These are phyloP conservation scores for Candida dubliniensis DNA, from an alignment of 1,139 yeast genomes.

Conservation along the genomic window DNA sequence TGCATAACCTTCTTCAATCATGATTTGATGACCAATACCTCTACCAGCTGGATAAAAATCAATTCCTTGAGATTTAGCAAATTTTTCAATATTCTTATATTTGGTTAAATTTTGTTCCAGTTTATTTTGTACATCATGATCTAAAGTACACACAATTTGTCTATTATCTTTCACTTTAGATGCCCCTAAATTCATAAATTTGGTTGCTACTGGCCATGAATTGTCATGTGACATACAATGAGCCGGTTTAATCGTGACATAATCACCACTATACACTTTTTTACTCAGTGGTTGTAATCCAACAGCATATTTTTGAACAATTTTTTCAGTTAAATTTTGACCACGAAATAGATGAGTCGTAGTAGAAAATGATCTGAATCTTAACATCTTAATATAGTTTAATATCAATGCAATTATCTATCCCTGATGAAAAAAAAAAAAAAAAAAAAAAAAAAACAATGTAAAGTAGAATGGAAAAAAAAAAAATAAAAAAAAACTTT, in stretches of 20 bases:
- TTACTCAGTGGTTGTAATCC: constrained; percentile 59
- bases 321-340: constrained; percentile 91
- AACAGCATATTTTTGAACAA: constrained; percentile 90
- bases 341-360: constrained; percentile 32
- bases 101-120: constrained; percentile 83
- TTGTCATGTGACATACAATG: constrained; percentile 99
- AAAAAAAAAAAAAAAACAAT: not conserved
- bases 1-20: constrained; percentile 99
- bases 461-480: too few relatives aligned
- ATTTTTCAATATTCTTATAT: constrained; percentile 82
- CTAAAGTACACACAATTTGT: constrained; percentile 93
- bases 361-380: constrained; percentile 12
- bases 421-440: not conserved
- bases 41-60: constrained; percentile 98
- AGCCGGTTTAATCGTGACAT: constrained; percentile 91
- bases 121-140: constrained; percentile 96
- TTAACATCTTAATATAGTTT: constrained; percentile 5
- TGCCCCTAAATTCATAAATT: constrained; percentile 95
- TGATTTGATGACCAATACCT: constrained; percentile 98
- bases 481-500: too few relatives aligned
- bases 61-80: constrained; percentile 88
- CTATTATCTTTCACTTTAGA: constrained; percentile 74
- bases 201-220: constrained; percentile 98
- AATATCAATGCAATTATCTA: not conserved
- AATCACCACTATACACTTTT: constrained; percentile 83